phyloP scores from a whole-genome alignment of 495 filamentous ascomycete genomes.

The Glarea lozoyensis region DNA sequence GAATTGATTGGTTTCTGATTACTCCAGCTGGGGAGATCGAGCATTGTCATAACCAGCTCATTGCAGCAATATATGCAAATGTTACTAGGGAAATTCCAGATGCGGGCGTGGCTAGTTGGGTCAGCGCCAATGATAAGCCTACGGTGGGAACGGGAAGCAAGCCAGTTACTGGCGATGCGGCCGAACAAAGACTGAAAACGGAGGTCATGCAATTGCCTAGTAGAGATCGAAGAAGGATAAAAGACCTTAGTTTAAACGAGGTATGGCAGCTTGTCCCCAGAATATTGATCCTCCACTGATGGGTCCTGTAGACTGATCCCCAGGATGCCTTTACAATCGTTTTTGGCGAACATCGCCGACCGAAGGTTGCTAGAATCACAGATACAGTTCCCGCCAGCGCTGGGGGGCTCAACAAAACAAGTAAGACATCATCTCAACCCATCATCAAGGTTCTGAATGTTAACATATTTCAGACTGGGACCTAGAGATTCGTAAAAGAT shows the following conservation, averaged over 20 bases:
- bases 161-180: slow-evolving; percentile 77
- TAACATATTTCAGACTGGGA: slow-evolving; percentile 57
- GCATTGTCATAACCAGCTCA: slow-evolving; percentile 85
- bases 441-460: slow-evolving; percentile 3
- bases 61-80: slow-evolving; percentile 81
- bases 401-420: slow-evolving; percentile 73
- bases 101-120: slow-evolving; percentile 88
- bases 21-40: slow-evolving; percentile 60
- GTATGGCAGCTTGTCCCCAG: slow-evolving; percentile 23
- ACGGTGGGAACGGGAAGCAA: slow-evolving; percentile 60
- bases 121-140: slow-evolving; percentile 94
- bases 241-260: slow-evolving; percentile 56
- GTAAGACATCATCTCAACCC: slow-evolving; percentile 39
- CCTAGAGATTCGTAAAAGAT: slow-evolving; percentile 87
- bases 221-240: slow-evolving; percentile 78
- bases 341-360: slow-evolving; percentile 58
- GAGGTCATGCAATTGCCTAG: slow-evolving; percentile 90
- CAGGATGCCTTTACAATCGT: slow-evolving; percentile 54
- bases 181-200: slow-evolving; percentile 80
- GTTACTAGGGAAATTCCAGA: slow-evolving; percentile 82
- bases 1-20: slow-evolving; percentile 61
- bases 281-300: slow-evolving; percentile 2
- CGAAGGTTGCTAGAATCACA: slow-evolving; percentile 47
- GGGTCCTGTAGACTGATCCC: slow-evolving; percentile 48
- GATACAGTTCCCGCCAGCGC: slow-evolving; percentile 75